Evolutionary conservation across 257 asterid species (phyloP).

Genomic region (Solanum paucissectum): DNA sequence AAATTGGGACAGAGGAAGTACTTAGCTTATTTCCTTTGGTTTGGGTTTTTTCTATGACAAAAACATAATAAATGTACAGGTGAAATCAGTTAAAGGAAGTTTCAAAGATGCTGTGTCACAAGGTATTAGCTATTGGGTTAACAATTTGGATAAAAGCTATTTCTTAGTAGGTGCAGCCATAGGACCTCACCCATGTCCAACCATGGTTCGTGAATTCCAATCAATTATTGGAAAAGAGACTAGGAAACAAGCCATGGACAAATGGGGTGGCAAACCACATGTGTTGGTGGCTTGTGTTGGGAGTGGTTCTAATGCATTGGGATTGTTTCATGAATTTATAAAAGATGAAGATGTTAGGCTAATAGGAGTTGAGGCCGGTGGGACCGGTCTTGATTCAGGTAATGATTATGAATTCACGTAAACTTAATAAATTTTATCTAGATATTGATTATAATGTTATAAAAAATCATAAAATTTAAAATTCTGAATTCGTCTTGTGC

Average conservation of each 20-base stretch:
- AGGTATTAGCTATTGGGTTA: slow-evolving; percentile 56
- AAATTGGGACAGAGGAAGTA: no score
- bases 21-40: no score
- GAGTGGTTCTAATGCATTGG: slow-evolving; percentile 67
- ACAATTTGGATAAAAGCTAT: slow-evolving; percentile 35
- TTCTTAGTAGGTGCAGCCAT: slow-evolving; percentile 45
- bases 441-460: neutral
- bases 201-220: slow-evolving; percentile 61
- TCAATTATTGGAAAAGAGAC: slow-evolving; percentile 69
- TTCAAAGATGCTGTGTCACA: slow-evolving; percentile 73
- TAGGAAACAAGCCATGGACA: slow-evolving; percentile 43
- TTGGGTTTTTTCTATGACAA: no score
- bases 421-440: neutral
- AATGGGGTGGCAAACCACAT: slow-evolving; percentile 76
- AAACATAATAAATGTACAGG: neutral
- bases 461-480: neutral
- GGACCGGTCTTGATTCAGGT: slow-evolving; percentile 22
- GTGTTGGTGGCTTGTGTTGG: slow-evolving; percentile 70
- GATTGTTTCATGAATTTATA: slow-evolving; percentile 65
- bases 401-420: neutral
- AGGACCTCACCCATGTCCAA: slow-evolving; percentile 77
- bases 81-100: slow-evolving; percentile 31
- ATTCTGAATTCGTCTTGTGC: fast-evolving
- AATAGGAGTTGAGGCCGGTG: slow-evolving; percentile 70
- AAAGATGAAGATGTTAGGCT: slow-evolving; percentile 54